Conservation (phyloP, 768 basidiomycete species). For the Suillus brevipes region DNA sequence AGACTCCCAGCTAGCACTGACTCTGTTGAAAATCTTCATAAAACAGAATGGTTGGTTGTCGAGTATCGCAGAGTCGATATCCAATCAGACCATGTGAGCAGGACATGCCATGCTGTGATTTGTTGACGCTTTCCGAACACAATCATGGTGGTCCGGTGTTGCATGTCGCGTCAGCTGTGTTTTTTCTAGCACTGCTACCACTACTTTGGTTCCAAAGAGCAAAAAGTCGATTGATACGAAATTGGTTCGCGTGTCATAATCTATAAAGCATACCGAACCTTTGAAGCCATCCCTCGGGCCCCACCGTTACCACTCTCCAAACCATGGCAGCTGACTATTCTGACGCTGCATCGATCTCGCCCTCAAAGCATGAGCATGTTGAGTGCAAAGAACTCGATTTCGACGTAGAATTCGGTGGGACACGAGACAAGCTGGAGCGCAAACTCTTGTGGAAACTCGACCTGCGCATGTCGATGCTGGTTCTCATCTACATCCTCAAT, state of each 20-base stretch:
- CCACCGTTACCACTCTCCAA: neutral
- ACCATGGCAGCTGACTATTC: slow-evolving; percentile 12
- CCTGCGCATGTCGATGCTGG: slow-evolving; percentile 52
- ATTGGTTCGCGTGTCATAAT: neutral
- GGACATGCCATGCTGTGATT: neutral
- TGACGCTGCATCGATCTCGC: slow-evolving; percentile 5
- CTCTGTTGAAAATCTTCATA: neutral
- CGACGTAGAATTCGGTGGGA: slow-evolving; percentile 50
- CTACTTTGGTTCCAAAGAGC: neutral
- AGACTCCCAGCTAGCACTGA: neutral
- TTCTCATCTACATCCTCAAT: slow-evolving; percentile 42
- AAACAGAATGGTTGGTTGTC: neutral
- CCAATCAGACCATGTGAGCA: neutral
- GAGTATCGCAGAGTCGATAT: neutral
- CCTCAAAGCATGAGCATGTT: slow-evolving; percentile 9
- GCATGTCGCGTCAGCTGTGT: neutral
- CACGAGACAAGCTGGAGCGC: slow-evolving; percentile 48
- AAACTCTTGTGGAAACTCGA: slow-evolving; percentile 58
- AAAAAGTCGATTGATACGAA: neutral
- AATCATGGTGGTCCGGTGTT: neutral
- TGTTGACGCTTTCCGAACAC: neutral
- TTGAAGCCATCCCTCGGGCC: neutral
- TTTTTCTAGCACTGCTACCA: neutral
- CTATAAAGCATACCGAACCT: neutral
- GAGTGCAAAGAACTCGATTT: slow-evolving; percentile 11